Percentiles rank a stretch among this genome's conserved stretches.
phyloP scores from a whole-genome alignment of 108 stramenopile genomes.

The Cyclotella sp. region DNA sequence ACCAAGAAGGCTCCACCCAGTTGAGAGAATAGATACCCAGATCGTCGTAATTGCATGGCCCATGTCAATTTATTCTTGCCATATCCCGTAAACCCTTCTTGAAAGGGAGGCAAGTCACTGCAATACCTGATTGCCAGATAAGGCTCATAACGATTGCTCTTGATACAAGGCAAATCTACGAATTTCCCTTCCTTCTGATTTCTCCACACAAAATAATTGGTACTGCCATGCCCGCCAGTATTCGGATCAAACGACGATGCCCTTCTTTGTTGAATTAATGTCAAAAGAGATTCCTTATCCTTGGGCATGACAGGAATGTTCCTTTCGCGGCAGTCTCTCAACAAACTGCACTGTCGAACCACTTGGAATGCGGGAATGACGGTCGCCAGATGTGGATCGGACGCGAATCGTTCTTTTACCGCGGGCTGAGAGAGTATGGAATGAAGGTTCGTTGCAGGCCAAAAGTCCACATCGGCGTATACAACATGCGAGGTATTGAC shows the following conservation, averaged over 20 bases:
- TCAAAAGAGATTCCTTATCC: constrained; percentile 44
- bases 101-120: constrained; percentile 78
- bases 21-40: constrained; percentile 70
- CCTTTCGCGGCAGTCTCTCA: constrained; percentile 65
- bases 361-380: constrained; percentile 88
- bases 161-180: constrained; percentile 68
- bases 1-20: constrained; percentile 73
- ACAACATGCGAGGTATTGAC: constrained; percentile 80
- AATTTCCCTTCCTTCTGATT: constrained; percentile 51
- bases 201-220: constrained; percentile 66
- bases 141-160: constrained; percentile 86
- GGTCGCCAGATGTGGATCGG: constrained; percentile 60
- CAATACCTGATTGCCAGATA: constrained; percentile 81
- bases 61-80: constrained; percentile 79
- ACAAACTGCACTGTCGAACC: constrained; percentile 59
- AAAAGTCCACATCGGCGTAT: constrained; percentile 92
- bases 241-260: constrained; percentile 84
- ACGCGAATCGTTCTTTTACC: constrained; percentile 49
- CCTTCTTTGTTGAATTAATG: constrained; percentile 22
- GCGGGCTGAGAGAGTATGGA: constrained; percentile 39
- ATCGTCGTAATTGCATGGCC: constrained; percentile 78
- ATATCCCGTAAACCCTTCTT: constrained; percentile 78
- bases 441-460: constrained; percentile 72
- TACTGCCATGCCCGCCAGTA: constrained; percentile 84
- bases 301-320: constrained; percentile 76